Conservation (phyloP, 148 eudicot genomes). For the Camellia lanceoleosa region DNA sequence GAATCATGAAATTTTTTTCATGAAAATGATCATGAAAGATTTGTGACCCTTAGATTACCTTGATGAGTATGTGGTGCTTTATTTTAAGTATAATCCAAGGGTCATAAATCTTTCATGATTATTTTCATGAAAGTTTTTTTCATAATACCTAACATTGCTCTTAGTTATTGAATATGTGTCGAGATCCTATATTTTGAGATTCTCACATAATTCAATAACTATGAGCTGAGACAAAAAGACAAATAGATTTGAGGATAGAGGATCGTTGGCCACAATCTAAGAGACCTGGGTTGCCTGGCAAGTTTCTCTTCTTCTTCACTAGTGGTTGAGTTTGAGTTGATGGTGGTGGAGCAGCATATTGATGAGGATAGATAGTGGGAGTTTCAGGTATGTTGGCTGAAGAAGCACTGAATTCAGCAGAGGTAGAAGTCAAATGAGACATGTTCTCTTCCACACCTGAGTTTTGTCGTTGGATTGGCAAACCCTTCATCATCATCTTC, state of each 20-base stretch:
- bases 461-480: conserved; percentile 29
- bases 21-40: too few species aligned
- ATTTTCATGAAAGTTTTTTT: too few species aligned
- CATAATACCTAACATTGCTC: too few species aligned
- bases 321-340: conserved; percentile 27
- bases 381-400: conserved; percentile 38
- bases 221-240: not conserved
- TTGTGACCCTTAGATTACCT: too few species aligned
- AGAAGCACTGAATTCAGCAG: conserved; percentile 55
- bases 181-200: too few species aligned
- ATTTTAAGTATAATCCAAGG: too few species aligned
- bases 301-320: conserved; percentile 74
- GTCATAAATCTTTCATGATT: too few species aligned
- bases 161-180: too few species aligned
- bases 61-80: too few species aligned
- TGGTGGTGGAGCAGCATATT: conserved; percentile 30
- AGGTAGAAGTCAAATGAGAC: conserved; percentile 77
- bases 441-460: conserved; percentile 55
- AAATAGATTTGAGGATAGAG: not conserved
- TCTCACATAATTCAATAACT: too few species aligned
- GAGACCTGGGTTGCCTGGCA: conserved; percentile 93
- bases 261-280: not conserved
- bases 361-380: conserved; percentile 24
- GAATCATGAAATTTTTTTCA: too few species aligned
- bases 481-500: conserved; percentile 42